Conservation (phyloP, 2,329 filamentous ascomycete species). For the Zymoseptoria crescenta region DNA sequence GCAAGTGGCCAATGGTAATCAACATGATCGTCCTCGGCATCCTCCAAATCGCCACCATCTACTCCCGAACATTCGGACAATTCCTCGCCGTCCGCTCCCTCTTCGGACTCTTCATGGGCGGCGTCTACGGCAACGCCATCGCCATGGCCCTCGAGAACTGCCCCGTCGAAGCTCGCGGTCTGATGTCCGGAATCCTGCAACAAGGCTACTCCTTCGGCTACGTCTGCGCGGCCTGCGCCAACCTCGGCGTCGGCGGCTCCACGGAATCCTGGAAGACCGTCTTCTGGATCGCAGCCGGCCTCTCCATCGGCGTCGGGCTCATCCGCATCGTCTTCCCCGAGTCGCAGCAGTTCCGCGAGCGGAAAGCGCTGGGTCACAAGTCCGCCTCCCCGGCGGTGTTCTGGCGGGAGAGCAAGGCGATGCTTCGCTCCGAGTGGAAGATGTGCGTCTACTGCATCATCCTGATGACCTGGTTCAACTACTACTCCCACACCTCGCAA, state of each 20-base stretch:
- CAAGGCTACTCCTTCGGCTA: constrained; percentile 65
- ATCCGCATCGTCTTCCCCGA: constrained; percentile 64
- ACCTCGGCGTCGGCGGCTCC: constrained; percentile 61
- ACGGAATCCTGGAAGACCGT: constrained; percentile 60
- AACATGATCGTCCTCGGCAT: constrained; percentile 68
- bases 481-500: constrained; percentile 71
- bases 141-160: constrained; percentile 57
- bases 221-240: constrained; percentile 67
- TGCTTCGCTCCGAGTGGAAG: constrained; percentile 64
- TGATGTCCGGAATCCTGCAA: constrained; percentile 76
- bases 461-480: constrained; percentile 68
- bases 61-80: constrained; percentile 60
- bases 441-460: constrained; percentile 71
- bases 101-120: constrained; percentile 58
- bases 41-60: constrained; percentile 72
- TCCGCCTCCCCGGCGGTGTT: constrained; percentile 44
- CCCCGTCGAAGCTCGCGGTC: constrained; percentile 51
- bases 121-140: constrained; percentile 54
- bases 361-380: constrained; percentile 53
- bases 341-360: constrained; percentile 65
- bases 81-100: constrained; percentile 56
- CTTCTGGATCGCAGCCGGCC: constrained; percentile 57
- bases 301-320: constrained; percentile 62
- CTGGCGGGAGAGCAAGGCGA: constrained; percentile 60
- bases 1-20: constrained; percentile 51